Percentiles rank a stretch among this genome's conserved stretches.
Evolutionary conservation across 768 basidiomycete genomes (phyloP).

Genomic region (Lentinus brumalis): DNA sequence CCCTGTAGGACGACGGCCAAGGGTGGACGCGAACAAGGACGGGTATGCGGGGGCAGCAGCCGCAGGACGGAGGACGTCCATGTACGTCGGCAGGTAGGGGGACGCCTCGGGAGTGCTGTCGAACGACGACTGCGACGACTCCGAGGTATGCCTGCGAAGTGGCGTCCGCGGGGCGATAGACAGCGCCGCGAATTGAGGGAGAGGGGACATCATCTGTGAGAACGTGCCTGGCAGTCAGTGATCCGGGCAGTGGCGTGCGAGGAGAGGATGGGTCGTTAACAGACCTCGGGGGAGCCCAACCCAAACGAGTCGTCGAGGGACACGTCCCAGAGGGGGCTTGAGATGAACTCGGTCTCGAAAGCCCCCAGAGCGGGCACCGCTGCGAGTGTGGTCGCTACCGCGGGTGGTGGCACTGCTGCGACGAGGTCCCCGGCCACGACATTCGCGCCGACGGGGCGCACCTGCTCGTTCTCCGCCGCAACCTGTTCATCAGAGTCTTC

Average conservation of each 20-base stretch:
- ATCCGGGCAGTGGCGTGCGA: constrained; percentile 4
- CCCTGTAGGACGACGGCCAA: constrained; percentile 12
- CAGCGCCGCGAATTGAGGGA: constrained; percentile 51
- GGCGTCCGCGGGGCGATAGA: constrained; percentile 59
- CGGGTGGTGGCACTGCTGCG: background rate
- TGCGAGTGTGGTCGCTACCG: constrained; percentile 7
- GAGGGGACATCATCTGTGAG: constrained; percentile 40
- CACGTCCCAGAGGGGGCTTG: constrained; percentile 21
- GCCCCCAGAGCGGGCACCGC: constrained; percentile 1
- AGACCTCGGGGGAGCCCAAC: constrained; percentile 22
- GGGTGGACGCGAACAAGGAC: constrained; percentile 19
- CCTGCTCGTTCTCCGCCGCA: constrained; percentile 32
- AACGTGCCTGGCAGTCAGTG: constrained; percentile 16
- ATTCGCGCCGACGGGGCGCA: constrained; percentile 16
- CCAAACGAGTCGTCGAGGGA: constrained; percentile 17
- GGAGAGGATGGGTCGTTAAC: constrained; percentile 5
- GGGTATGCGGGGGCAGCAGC: constrained; percentile 25
- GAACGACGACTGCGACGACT: constrained; percentile 25
- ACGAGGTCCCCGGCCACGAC: constrained; percentile 20
- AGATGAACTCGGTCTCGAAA: constrained; percentile 7
- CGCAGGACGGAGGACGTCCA: constrained; percentile 37
- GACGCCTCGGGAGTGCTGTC: constrained; percentile 21
- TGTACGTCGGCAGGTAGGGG: constrained; percentile 24
- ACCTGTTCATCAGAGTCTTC: constrained; percentile 40
- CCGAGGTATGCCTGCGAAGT: constrained; percentile 25